Conservation (phyloP, 768 basidiomycete species). For the Auricularia sp. region DNA sequence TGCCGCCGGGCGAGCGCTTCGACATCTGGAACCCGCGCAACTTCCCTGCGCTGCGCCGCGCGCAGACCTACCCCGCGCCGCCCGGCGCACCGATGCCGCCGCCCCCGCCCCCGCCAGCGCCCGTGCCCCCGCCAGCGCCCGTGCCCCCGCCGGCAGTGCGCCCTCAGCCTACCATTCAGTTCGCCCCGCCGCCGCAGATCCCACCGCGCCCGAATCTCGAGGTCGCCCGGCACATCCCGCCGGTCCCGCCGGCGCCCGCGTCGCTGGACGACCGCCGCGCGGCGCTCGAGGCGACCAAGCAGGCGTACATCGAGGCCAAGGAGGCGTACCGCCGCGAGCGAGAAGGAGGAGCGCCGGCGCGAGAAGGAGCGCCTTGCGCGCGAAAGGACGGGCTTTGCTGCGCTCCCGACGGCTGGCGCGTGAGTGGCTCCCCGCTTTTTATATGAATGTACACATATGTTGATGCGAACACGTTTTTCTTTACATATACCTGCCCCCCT, state of each 20-base stretch:
- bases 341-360: slow-evolving; percentile 1
- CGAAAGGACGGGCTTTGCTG: not conserved
- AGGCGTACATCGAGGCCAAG: not conserved
- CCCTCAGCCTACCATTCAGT: not conserved
- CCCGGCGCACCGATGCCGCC: not conserved
- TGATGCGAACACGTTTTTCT: not conserved
- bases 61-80: not conserved
- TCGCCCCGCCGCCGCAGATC: not conserved
- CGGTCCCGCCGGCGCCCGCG: not conserved
- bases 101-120: not conserved
- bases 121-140: not conserved
- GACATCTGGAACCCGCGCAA: not conserved
- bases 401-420: not conserved
- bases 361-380: not conserved
- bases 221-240: not conserved
- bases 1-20: not conserved
- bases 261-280: not conserved
- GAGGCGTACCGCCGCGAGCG: slow-evolving; percentile 1
- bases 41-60: not conserved
- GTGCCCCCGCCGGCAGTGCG: not conserved
- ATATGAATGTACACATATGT: not conserved
- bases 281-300: not conserved
- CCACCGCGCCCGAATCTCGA: not conserved
- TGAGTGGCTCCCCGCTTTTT: not conserved
- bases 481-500: too few species aligned